Base-by-base conservation (phyloP, 1,284 basidiomycete species). In the Flammula alnicola region DNA sequence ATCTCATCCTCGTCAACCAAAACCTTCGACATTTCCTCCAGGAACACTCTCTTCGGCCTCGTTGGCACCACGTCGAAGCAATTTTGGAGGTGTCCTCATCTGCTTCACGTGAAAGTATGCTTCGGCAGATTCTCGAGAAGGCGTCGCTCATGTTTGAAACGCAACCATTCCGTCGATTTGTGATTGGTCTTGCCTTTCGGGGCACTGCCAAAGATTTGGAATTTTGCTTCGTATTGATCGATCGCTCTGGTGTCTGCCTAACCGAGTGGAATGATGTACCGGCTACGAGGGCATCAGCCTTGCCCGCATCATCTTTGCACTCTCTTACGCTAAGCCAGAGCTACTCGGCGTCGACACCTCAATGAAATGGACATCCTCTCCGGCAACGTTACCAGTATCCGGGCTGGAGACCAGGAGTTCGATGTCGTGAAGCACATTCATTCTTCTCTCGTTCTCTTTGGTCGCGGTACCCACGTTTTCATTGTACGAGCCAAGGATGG, bases 101-200 rank as follows among this genome's bases (percentile, higher is more conserved):
- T 29, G 35, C 38, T 27, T 11, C 46, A 8, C 12, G 17, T 32
- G 25, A 44, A 23, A 44, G 31, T 33, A 43, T 52, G 31, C 4
- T 52, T 26, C 40, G 5, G 29, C 38, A 47, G 36, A 52, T 52
- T 35, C 38, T 48, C 17, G 46, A 52, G 46, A 52, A 52, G 31
- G 19, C 40, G 11, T 20, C 39, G 5, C 46, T 48, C 8, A 52
- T 52, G 51, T 52, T 56, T 39, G 46, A 49, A 38, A 22, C 41
- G 17, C 50, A 56, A 19, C 46, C 50, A 42, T 52, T 52, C 41
- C 43, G 47, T 23, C 27, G 50, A 0, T 55, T 46, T 44, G 47
- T 26, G 14, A 16, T 49, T 6, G 50, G 26, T 39, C 46, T 56
- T 38, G 42, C 31, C 19, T 44, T 56, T 22, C 26, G 10, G 17